Conservation (phyloP, 306 rosid species). For the Acmispon strigosus region DNA sequence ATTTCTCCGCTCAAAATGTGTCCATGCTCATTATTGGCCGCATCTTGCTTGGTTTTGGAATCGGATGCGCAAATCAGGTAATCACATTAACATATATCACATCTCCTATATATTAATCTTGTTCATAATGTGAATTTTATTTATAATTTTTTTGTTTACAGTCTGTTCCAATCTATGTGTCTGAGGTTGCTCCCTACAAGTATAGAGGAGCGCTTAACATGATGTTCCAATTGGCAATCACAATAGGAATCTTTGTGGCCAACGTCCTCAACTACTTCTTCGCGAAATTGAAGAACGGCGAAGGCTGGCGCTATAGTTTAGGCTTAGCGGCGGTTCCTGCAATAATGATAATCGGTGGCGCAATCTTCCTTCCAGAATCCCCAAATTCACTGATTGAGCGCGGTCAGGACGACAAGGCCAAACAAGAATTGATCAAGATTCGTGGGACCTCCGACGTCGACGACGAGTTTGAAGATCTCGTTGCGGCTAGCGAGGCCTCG, state of each 20-base stretch:
- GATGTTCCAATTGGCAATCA: neutral
- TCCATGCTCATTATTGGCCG: neutral
- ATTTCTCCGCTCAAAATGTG: neutral
- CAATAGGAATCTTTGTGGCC: neutral
- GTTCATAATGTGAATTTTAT: too few species aligned
- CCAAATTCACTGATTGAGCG: neutral
- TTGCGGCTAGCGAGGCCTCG: neutral
- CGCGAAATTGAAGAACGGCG: neutral
- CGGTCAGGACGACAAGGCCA: neutral
- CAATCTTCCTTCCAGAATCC: neutral
- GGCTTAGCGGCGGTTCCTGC: neutral
- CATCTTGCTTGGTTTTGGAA: neutral
- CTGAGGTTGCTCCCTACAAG: neutral
- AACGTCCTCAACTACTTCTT: neutral
- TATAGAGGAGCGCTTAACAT: neutral
- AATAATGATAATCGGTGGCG: neutral
- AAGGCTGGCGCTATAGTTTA: neutral
- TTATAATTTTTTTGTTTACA: too few species aligned
- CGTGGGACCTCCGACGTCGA: neutral
- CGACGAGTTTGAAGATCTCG: neutral
- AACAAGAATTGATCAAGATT: neutral
- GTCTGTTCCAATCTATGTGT: neutral
- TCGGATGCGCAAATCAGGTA: neutral
- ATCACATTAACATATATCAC: too few species aligned
- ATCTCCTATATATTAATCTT: too few species aligned